Evolutionary conservation across 225 moss, liverwort and hornwort genomes (phyloP).

Genomic region (Bryoerythrophyllum caledonicum): DNA sequence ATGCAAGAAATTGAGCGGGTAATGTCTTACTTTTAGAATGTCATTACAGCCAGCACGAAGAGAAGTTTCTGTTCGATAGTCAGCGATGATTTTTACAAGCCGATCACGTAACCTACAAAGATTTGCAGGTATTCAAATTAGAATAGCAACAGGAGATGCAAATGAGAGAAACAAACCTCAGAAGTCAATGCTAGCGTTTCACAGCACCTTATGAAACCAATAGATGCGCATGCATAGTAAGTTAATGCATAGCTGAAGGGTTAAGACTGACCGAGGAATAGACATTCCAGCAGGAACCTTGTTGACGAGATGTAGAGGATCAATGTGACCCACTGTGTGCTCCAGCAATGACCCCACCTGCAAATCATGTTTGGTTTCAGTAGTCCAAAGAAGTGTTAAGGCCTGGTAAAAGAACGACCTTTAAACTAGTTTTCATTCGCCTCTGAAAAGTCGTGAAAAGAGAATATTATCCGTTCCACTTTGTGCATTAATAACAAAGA

Average conservation of each 20-base stretch:
- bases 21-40: constrained; percentile 72
- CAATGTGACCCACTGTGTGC: constrained; percentile 93
- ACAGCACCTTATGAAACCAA: constrained; percentile 2
- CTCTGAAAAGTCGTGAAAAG: neutral
- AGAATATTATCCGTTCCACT: neutral
- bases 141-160: constrained; percentile 7
- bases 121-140: constrained; percentile 23
- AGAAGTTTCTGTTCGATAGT: constrained; percentile 96
- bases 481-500: constrained; percentile 8
- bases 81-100: constrained; percentile 88
- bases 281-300: constrained; percentile 86
- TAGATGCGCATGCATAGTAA: neutral
- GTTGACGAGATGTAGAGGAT: constrained; percentile 83
- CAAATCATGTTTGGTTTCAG: constrained; percentile 25
- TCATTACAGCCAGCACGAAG: constrained; percentile 87
- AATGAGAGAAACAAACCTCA: constrained; percentile 7
- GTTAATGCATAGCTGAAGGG: constrained; percentile 12
- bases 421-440: constrained; percentile 2
- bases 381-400: constrained; percentile 3
- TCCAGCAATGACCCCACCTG: constrained; percentile 94
- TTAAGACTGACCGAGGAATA: constrained; percentile 74
- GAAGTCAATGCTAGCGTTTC: neutral
- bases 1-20: neutral
- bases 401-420: neutral
- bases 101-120: constrained; percentile 79